These are phyloP conservation scores for Pistacia atlantica DNA, from an alignment of 345 rosid genomes.

Conservation along the genomic window DNA sequence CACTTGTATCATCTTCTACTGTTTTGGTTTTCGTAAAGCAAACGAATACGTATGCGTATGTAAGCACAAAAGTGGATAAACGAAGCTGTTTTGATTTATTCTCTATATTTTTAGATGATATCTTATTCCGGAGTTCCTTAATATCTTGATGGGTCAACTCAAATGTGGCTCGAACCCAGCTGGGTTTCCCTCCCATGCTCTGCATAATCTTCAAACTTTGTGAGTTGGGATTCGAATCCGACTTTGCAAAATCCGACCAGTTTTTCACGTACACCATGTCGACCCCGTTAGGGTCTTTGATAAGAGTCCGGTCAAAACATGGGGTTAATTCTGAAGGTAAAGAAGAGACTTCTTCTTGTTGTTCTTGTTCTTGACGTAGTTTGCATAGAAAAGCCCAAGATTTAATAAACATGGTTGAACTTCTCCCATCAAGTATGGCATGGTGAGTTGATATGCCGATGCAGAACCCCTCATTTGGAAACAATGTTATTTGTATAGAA, in stretches of 20 bases:
- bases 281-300: conserved; percentile 27
- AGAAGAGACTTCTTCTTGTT: not conserved
- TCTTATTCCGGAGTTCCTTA: conserved; percentile 19
- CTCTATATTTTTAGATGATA: not conserved
- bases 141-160: conserved; percentile 25
- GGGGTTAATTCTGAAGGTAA: conserved; percentile 21
- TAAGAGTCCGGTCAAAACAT: conserved; percentile 23
- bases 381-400: conserved; percentile 22
- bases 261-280: conserved; percentile 5
- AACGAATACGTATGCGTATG: conserved; percentile 13
- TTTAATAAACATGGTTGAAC: conserved; percentile 4
- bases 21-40: conserved; percentile 25
- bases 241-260: not conserved
- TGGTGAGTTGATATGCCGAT: conserved; percentile 17
- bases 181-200: not conserved
- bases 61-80: conserved; percentile 31
- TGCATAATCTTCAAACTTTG: conserved; percentile 18
- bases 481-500: conserved; percentile 16
- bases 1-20: not conserved
- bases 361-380: not conserved
- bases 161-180: conserved; percentile 22
- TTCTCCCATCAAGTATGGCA: conserved; percentile 15
- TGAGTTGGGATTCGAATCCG: not conserved
- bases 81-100: not conserved
- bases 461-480: conserved; percentile 21